Base-by-base conservation (phyloP, 2,329 filamentous ascomycete genomes). In the Cladosporium velox region DNA sequence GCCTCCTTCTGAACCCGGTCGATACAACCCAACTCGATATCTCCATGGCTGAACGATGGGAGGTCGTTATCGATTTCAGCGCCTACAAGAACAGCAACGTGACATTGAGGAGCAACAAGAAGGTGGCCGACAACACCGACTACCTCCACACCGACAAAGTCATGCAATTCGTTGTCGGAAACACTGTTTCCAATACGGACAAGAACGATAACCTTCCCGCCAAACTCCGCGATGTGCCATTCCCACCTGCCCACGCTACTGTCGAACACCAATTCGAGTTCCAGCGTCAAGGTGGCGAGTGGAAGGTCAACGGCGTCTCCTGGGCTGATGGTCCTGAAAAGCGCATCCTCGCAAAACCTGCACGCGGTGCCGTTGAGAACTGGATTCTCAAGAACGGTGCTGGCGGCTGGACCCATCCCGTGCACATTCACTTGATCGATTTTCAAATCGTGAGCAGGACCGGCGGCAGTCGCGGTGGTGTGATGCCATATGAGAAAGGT, bases 391-490 rank as follows among this genome's bases (percentile, higher is more conserved):
- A 83, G 83, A 59, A 79, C 79, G 7, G 78, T 80, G 7, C 80
- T 85, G 74, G 77, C 81, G 63, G 66, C 35, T 85, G 82, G 24
- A 54, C 49, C 0, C 85, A 87, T 69, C 85, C 84, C 0, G 75
- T 80, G 47, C 86, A 88, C 73, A 82, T 88, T 55, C 86, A 88
- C 70, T 79, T 88, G 2, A 82, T 88, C 85, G 2, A 82, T 88
- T 85, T 88, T 74, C 81, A 84, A 65, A 78, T 88, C 38, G 70
- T 87, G n/a, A 78, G 76, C 8, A 82, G 86, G 18, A 80, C 72
- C 0, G 82, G 83, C 3, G 80, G 80, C 8, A 76, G 78, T n/a
- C 77, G 79, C 1, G 71, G 70, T n/a, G 35, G 32, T 1, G 80
- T 87, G 3, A 70, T 79, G 68, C 79, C 83, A 0, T 88, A 88